Conservation (phyloP, 2,329 filamentous ascomycete genomes). For the Cladophialophora bantiana region DNA sequence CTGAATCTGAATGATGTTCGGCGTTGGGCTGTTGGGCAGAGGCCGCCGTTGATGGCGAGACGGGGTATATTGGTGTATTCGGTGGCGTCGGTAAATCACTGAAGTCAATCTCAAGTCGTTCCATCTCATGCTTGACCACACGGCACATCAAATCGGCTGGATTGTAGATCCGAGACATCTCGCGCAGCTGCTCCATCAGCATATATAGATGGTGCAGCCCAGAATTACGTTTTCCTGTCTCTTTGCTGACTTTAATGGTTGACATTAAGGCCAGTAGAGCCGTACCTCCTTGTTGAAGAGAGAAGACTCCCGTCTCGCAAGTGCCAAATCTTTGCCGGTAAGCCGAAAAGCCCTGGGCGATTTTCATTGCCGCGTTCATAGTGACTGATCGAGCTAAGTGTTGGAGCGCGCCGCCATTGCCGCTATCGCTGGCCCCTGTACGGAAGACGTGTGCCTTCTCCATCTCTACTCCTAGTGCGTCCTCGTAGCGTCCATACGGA, state of each 20-base stretch:
- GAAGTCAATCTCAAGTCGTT: not conserved
- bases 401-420: not conserved
- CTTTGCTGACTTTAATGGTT: constrained; percentile 3
- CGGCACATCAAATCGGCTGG: constrained; percentile 1
- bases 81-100: not conserved
- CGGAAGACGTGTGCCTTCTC: not conserved
- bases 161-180: not conserved
- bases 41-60: not conserved
- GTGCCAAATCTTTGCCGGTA: not conserved
- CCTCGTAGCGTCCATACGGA: not conserved
- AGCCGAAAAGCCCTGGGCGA: not conserved
- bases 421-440: not conserved
- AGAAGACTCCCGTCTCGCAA: not conserved
- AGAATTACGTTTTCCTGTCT: not conserved
- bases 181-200: not conserved
- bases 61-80: not conserved
- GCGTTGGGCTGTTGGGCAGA: not conserved
- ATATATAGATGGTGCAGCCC: not conserved
- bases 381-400: constrained; percentile 7
- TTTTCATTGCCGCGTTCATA: not conserved
- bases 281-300: constrained; percentile 5
- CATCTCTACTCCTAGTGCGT: not conserved
- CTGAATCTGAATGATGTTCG: not conserved
- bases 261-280: not conserved
- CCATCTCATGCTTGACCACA: constrained; percentile 6